Percentiles rank a stretch among this genome's conserved stretches.
Evolutionary conservation across 108 stramenopile species (phyloP).

Genomic region (Skeletonema potamos): DNA sequence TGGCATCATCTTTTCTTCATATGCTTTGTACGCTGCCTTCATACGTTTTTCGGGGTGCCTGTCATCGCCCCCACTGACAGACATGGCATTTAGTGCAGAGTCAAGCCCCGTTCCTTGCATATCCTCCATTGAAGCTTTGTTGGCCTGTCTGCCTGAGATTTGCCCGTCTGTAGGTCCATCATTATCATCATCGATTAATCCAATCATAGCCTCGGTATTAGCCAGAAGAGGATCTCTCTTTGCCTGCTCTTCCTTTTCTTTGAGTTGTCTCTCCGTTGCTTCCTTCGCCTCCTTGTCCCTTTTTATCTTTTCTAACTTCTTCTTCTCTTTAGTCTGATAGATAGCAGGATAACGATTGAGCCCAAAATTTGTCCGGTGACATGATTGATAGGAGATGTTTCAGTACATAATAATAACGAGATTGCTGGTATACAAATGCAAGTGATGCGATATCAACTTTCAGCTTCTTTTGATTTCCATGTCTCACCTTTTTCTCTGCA

Average conservation of each 20-base stretch:
- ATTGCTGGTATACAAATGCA: background rate
- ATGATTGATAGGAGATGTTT: no score
- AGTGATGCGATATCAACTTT: no score
- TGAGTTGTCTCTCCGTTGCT: slow-evolving; percentile 36
- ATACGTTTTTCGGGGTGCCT: slow-evolving; percentile 59
- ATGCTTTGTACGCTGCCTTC: slow-evolving; percentile 88
- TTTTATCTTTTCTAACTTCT: slow-evolving; percentile 50
- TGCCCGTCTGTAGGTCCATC: slow-evolving; percentile 40
- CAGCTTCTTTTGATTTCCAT: background rate
- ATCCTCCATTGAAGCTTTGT: slow-evolving; percentile 56
- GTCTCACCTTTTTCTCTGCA: slow-evolving; percentile 75
- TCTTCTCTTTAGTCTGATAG: slow-evolving; percentile 50
- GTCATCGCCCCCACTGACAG: slow-evolving; percentile 40
- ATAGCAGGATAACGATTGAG: background rate
- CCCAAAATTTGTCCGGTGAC: background rate
- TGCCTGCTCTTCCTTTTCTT: slow-evolving; percentile 38
- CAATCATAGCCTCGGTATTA: slow-evolving; percentile 57
- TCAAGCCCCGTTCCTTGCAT: slow-evolving; percentile 60
- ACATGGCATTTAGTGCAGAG: slow-evolving; percentile 38
- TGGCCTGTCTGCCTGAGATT: slow-evolving; percentile 42
- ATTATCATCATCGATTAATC: slow-evolving; percentile 42
- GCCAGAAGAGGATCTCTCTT: slow-evolving; percentile 72
- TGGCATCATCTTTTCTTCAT: slow-evolving; percentile 85
- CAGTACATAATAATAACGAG: no score
- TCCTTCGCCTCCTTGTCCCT: slow-evolving; percentile 53